Percentiles rank a stretch among this genome's conserved stretches.
phyloP scores from a whole-genome alignment of 176 grass and related monocot genomes.

The Zizania latifolia region DNA sequence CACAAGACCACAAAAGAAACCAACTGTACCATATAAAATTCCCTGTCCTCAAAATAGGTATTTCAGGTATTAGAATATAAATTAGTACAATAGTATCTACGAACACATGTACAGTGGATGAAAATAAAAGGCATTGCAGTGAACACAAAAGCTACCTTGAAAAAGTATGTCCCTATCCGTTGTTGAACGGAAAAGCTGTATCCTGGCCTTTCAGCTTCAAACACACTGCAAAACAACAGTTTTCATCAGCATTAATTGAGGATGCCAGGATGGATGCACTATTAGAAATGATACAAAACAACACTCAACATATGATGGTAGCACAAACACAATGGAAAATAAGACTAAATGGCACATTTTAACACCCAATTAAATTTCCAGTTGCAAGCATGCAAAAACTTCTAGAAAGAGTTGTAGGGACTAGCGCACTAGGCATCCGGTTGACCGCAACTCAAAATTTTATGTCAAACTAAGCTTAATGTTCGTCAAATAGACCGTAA shows the following conservation, averaged over 20 bases:
- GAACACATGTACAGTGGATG: not conserved
- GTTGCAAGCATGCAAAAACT: not conserved
- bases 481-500: not conserved
- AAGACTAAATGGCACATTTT: not conserved
- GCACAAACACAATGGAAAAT: not conserved
- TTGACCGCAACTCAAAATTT: not conserved
- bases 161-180: constrained; percentile 82
- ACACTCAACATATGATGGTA: not conserved
- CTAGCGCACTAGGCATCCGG: not conserved
- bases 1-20: constrained; percentile 81
- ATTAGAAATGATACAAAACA: constrained; percentile 4
- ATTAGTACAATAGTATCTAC: not conserved
- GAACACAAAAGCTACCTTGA: constrained; percentile 52
- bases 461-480: not conserved
- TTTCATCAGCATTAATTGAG: constrained; percentile 9
- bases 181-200: constrained; percentile 80
- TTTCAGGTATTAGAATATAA: not conserved
- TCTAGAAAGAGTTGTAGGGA: not conserved
- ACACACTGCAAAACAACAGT: constrained; percentile 55
- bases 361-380: not conserved
- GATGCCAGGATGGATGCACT: constrained; percentile 11
- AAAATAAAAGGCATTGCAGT: not conserved
- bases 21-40: constrained; percentile 76
- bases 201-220: constrained; percentile 93
- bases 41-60: constrained; percentile 45